Evolutionary conservation across 805 yeast genomes (phyloP).

Genomic region (Ogataea saltuana): DNA sequence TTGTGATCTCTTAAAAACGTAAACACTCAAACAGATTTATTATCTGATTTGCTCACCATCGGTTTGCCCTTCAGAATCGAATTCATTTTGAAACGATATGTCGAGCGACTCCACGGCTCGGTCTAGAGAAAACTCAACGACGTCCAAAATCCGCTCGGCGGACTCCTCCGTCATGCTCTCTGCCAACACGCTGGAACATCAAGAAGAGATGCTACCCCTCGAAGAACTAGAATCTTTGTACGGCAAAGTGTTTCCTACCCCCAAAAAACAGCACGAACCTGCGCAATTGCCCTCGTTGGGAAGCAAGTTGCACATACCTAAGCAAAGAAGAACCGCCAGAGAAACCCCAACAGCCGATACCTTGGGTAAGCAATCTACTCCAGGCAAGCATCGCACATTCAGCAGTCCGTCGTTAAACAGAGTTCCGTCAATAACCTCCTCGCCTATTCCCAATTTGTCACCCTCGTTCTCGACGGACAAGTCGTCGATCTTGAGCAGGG

Average conservation of each 20-base stretch:
- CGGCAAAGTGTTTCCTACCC: conserved; percentile 30
- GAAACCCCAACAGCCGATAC: not conserved
- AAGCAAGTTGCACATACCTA: conserved; percentile 25
- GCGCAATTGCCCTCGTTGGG: conserved; percentile 20
- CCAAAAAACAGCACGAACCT: conserved; percentile 26
- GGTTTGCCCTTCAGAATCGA: too few relatives aligned
- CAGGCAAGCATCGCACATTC: conserved; percentile 23
- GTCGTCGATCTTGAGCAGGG: conserved; percentile 9
- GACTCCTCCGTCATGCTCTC: conserved; percentile 2
- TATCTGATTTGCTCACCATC: too few relatives aligned
- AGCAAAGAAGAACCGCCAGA: conserved; percentile 18
- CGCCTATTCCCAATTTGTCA: conserved; percentile 30
- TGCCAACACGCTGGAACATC: not conserved
- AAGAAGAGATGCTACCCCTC: not conserved
- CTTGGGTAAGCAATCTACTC: conserved; percentile 13
- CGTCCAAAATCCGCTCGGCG: not conserved
- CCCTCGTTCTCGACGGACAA: conserved; percentile 13
- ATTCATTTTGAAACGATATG: too few relatives aligned
- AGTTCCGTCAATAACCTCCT: conserved; percentile 20
- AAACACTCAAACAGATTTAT: too few relatives aligned
- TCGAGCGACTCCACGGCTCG: too few relatives aligned
- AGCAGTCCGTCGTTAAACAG: conserved; percentile 24
- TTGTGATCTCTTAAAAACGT: too few relatives aligned
- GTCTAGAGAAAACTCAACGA: too few relatives aligned
- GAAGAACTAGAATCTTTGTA: conserved; percentile 27